Conservation (phyloP, 129 eudicot species). For the Lonicera japonica region DNA sequence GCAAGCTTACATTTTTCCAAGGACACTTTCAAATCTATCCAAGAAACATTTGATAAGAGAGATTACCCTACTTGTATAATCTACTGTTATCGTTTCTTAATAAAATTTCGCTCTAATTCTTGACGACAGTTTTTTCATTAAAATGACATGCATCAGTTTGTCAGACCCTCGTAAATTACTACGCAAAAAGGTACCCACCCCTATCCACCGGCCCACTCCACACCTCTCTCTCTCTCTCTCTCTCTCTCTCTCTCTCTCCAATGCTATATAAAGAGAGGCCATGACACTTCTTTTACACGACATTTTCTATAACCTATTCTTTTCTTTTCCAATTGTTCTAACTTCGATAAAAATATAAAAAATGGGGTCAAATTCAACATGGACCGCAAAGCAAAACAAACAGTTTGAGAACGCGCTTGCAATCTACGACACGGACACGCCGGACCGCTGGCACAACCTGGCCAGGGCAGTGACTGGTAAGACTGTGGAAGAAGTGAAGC, state of each 20-base stretch:
- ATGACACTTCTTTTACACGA: neutral
- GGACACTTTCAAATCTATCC: no score
- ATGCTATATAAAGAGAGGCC: slow-evolving; percentile 2
- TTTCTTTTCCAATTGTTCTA: neutral
- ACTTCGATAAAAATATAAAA: no score
- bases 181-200: neutral
- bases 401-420: slow-evolving; percentile 32
- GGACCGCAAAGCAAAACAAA: slow-evolving; percentile 37
- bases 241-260: neutral
- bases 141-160: no score
- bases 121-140: no score
- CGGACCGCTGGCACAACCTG: slow-evolving; percentile 33
- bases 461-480: slow-evolving; percentile 27
- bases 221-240: neutral
- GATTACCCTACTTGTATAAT: no score
- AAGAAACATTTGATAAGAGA: no score
- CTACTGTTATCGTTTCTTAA: no score
- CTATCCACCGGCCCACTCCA: neutral
- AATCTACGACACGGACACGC: slow-evolving; percentile 22
- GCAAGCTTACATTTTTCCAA: no score
- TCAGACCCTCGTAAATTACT: no score
- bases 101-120: no score
- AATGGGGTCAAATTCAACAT: slow-evolving; percentile 22
- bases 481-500: slow-evolving; percentile 36
- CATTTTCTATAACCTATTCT: neutral